phyloP scores from a whole-genome alignment of 306 rosid genomes.

The Luffa aegyptiaca region DNA sequence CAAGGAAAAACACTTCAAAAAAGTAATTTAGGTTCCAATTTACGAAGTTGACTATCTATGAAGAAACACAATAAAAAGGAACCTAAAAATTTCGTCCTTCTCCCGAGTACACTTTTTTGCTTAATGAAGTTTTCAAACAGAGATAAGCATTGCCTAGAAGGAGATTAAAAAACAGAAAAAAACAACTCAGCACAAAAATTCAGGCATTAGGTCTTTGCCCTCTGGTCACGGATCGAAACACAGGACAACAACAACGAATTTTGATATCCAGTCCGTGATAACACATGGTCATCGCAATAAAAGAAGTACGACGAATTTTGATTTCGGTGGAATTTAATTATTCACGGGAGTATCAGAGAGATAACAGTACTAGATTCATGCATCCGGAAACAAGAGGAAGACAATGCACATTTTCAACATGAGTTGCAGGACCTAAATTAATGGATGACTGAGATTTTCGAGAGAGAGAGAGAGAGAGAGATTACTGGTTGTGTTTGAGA shows the following conservation, averaged over 20 bases:
- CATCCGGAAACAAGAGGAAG: background rate
- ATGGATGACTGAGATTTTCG: background rate
- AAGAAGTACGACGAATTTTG: background rate
- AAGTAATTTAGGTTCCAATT: background rate
- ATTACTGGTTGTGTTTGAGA: constrained; percentile 56
- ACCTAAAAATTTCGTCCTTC: background rate
- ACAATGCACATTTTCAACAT: background rate
- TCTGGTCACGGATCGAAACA: background rate
- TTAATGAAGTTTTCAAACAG: background rate
- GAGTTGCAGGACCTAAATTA: background rate
- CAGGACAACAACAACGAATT: background rate
- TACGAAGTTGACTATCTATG: background rate
- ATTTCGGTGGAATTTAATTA: background rate
- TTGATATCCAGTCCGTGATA: constrained; percentile 1
- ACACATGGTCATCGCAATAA: background rate
- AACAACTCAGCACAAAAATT: background rate
- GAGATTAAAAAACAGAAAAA: background rate
- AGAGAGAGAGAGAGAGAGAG: background rate
- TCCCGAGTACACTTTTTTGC: background rate
- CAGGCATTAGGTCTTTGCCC: background rate
- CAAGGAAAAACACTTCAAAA: background rate
- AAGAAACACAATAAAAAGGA: background rate
- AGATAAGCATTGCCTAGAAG: background rate
- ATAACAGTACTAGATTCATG: background rate
- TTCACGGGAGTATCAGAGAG: constrained; percentile 2